A percentile compares a stretch with the other conserved stretches of the same genome.
Conservation (phyloP, 257 asterid genomes). For the Ilex asprella region DNA sequence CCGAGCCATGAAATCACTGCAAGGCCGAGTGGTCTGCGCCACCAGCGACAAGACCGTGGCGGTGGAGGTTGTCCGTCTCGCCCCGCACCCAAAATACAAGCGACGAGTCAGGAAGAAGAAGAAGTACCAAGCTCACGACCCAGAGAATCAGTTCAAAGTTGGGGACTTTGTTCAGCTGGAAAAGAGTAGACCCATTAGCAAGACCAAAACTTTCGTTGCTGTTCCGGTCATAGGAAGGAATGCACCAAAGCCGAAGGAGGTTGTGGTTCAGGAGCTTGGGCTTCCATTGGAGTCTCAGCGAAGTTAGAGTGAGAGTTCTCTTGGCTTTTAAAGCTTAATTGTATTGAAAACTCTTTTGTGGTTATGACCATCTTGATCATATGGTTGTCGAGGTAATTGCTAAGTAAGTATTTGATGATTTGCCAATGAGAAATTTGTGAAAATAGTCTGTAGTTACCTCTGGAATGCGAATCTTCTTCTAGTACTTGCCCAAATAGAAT, state of each 20-base stretch:
- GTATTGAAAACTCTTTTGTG: no score
- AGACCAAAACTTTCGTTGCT: slow-evolving; percentile 71
- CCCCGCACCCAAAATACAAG: slow-evolving; percentile 96
- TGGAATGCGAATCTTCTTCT: no score
- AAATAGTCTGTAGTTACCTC: no score
- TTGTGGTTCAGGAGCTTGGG: slow-evolving; percentile 22
- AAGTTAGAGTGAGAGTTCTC: slow-evolving; percentile 2
- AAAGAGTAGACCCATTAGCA: slow-evolving; percentile 74
- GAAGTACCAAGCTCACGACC: slow-evolving; percentile 97
- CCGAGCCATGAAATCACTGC: slow-evolving; percentile 64
- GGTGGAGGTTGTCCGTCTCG: slow-evolving; percentile 77
- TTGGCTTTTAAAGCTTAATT: not conserved
- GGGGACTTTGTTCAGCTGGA: slow-evolving; percentile 83
- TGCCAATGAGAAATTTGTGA: no score
- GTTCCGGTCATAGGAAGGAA: slow-evolving; percentile 37
- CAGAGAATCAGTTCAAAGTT: slow-evolving; percentile 67
- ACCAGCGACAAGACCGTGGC: slow-evolving; percentile 84
- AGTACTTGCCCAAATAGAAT: no score
- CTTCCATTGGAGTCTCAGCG: slow-evolving; percentile 22
- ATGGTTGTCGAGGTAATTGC: no score
- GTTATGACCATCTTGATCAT: no score
- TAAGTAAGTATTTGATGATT: no score
- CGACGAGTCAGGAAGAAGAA: slow-evolving; percentile 85
- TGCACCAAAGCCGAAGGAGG: slow-evolving; percentile 21
- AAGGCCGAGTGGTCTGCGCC: slow-evolving; percentile 72